These are phyloP conservation scores for Tanacetum coccineum DNA, from an alignment of 129 eudicot genomes.

Conservation along the genomic window DNA sequence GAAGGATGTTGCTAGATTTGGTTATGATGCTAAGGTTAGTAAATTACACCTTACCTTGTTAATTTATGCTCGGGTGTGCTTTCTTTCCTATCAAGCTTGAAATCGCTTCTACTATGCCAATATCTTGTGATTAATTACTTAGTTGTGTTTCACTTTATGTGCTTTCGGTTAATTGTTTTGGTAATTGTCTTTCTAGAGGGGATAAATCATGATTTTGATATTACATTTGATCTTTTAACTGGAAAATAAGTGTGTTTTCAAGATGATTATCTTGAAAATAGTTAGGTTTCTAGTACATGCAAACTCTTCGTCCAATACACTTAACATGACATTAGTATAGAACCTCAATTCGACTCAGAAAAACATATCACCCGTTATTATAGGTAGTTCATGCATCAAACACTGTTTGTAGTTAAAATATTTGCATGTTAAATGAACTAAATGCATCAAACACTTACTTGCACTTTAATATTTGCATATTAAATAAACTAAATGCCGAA, in stretches of 20 bases:
- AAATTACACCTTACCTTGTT: constrained; percentile 3
- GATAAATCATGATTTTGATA: not conserved
- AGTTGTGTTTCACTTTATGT: not conserved
- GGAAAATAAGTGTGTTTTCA: too few relatives aligned
- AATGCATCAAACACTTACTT: not conserved
- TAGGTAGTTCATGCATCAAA: too few relatives aligned
- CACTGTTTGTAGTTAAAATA: too few relatives aligned
- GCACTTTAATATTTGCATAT: not conserved
- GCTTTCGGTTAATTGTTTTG: constrained; percentile 2
- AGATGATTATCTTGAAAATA: too few relatives aligned
- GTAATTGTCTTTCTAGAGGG: not conserved
- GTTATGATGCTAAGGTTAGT: constrained; percentile 73
- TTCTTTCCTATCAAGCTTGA: not conserved
- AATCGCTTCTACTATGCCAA: not conserved
- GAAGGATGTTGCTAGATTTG: constrained; percentile 63
- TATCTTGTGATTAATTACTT: too few relatives aligned
- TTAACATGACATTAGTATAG: too few relatives aligned
- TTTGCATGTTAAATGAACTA: too few relatives aligned
- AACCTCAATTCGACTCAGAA: too few relatives aligned
- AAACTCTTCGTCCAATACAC: too few relatives aligned
- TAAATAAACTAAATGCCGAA: too few relatives aligned
- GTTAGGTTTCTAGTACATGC: too few relatives aligned
- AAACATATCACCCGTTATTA: too few relatives aligned
- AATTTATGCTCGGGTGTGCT: not conserved
- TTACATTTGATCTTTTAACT: not conserved